These are phyloP conservation scores for Fusarium mexicanum DNA, from an alignment of 2,329 filamentous ascomycete species.

Conservation along the genomic window DNA sequence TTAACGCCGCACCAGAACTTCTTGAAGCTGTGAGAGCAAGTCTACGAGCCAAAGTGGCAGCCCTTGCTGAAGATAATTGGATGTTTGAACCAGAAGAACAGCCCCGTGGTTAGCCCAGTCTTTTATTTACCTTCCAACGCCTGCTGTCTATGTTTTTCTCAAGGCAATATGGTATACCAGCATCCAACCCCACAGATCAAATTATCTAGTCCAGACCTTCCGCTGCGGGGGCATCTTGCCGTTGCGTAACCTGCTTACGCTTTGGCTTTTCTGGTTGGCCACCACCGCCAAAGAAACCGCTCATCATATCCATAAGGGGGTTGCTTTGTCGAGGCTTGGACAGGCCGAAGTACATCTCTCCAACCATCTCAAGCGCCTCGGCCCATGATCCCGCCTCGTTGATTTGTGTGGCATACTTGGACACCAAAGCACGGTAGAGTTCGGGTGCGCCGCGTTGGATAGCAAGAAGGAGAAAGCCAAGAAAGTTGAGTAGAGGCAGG, in stretches of 20 bases:
- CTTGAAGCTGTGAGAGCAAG: conserved; percentile 75
- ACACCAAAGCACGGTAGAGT: conserved; percentile 81
- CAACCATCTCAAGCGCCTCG: conserved; percentile 84
- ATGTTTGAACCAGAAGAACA: conserved; percentile 82
- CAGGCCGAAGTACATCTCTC: conserved; percentile 97
- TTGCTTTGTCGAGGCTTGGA: conserved; percentile 89
- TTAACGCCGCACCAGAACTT: conserved; percentile 62
- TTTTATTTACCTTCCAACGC: conserved; percentile 42
- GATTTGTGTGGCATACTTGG: conserved; percentile 82
- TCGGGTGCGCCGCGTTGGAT: conserved; percentile 82
- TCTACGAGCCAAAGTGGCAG: conserved; percentile 75
- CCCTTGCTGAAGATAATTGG: conserved; percentile 86
- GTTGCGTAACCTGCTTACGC: conserved; percentile 55
- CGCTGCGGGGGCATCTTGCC: conserved; percentile 61
- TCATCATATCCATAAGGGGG: conserved; percentile 98
- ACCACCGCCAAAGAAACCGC: conserved; percentile 82
- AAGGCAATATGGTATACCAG: conserved; percentile 40
- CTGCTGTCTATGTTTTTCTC: conserved; percentile 40
- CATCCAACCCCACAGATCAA: conserved; percentile 3
- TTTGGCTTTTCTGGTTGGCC: conserved; percentile 46
- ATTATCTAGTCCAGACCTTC: conserved; percentile 66
- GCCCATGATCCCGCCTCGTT: conserved; percentile 82
- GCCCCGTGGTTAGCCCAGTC: conserved; percentile 47
- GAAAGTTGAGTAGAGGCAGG: conserved; percentile 93
- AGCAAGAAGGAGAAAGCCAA: conserved; percentile 83